These are phyloP conservation scores for Lodderomyces oxycetoniae DNA, from an alignment of 1,139 yeast species.

Conservation along the genomic window DNA sequence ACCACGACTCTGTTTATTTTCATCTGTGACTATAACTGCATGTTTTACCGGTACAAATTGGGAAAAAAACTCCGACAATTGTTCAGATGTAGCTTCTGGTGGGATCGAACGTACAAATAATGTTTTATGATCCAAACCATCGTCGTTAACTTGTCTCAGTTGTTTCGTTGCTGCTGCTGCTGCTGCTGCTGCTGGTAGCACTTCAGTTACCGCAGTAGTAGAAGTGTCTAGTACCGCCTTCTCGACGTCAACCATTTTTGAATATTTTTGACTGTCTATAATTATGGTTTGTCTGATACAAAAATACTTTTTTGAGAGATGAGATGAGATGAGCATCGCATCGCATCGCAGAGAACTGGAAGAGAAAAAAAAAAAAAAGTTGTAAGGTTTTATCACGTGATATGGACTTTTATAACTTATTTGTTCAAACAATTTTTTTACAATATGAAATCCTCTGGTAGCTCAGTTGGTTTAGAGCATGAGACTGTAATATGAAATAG, in stretches of 20 bases:
- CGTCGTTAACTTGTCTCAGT: conserved; percentile 18
- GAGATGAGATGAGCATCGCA: too few relatives aligned
- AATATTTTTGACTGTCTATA: too few relatives aligned
- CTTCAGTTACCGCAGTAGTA: conserved; percentile 2
- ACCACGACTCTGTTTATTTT: conserved; percentile 73
- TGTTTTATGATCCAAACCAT: conserved; percentile 54
- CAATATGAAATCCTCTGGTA: too few relatives aligned
- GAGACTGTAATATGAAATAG: conserved; percentile 1
- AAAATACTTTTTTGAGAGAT: too few relatives aligned
- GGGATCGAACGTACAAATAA: conserved; percentile 85
- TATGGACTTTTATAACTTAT: too few relatives aligned
- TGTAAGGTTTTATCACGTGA: too few relatives aligned
- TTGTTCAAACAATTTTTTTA: too few relatives aligned
- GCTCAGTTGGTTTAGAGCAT: conserved; percentile 3
- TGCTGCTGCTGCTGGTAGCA: conserved; percentile 2
- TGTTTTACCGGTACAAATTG: conserved; percentile 94
- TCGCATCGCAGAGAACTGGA: too few relatives aligned
- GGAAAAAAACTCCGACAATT: conserved; percentile 77
- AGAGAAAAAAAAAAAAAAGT: too few relatives aligned
- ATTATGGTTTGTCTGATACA: too few relatives aligned
- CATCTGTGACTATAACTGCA: conserved; percentile 85
- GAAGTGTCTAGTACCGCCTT: too few relatives aligned
- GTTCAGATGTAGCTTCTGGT: conserved; percentile 71
- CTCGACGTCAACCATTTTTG: too few relatives aligned
- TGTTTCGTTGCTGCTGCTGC: neutral